Evolutionary conservation across 495 filamentous ascomycete genomes (phyloP).

Genomic region (Daldinia vernicosa): DNA sequence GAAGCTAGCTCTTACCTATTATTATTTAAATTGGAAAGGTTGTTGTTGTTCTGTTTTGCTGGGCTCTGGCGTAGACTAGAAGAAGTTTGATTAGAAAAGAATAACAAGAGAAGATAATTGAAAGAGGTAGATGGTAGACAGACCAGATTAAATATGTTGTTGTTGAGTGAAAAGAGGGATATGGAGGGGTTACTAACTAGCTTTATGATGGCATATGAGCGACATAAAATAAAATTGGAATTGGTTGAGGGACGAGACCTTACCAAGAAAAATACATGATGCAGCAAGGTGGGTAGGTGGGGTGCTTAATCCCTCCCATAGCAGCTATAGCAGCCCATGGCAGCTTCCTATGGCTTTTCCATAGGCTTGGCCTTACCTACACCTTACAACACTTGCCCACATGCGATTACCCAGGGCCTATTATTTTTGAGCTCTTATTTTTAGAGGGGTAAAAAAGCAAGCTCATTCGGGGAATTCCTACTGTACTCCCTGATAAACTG

Average conservation of each 20-base stretch:
- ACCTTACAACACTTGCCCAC: too few relatives aligned
- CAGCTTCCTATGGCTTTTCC: neutral
- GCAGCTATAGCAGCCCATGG: neutral
- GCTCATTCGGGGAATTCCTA: constrained; percentile 38
- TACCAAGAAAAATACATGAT: constrained; percentile 41
- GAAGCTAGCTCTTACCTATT: constrained; percentile 31
- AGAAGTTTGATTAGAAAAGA: constrained; percentile 31
- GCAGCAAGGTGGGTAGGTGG: constrained; percentile 34
- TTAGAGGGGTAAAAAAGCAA: constrained; percentile 33
- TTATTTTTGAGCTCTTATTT: constrained; percentile 10
- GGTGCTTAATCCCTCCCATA: constrained; percentile 28
- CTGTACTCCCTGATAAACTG: constrained; percentile 27
- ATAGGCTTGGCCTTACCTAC: constrained; percentile 20
- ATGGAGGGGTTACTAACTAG: constrained; percentile 39
- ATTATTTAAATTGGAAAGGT: constrained; percentile 7
- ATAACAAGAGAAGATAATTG: constrained; percentile 20
- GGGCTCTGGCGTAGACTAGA: constrained; percentile 11
- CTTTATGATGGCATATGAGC: constrained; percentile 48
- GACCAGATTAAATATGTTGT: constrained; percentile 37
- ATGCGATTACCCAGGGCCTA: neutral
- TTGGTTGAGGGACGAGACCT: constrained; percentile 31
- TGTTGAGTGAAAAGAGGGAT: constrained; percentile 37
- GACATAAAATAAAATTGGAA: constrained; percentile 46
- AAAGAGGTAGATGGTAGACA: constrained; percentile 6
- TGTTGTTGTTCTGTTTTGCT: constrained; percentile 4